phyloP scores from a whole-genome alignment of 257 asterid species.

The Anisodus tanguticus region DNA sequence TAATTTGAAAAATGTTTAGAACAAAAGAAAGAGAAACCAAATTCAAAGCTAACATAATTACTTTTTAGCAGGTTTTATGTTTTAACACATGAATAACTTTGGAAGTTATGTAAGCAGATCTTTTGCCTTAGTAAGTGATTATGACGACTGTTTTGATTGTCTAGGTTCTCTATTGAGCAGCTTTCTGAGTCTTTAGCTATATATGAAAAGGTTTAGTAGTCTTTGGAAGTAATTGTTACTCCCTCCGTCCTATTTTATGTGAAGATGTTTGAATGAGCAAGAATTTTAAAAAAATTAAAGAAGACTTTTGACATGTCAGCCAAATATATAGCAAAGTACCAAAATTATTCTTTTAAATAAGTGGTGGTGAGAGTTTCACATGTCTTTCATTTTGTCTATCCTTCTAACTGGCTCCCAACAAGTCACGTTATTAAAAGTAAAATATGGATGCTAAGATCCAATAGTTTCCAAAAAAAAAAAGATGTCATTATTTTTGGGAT shows the following conservation, averaged over 20 bases:
- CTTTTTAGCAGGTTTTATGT: conserved; percentile 1
- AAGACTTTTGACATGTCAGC: too few species aligned
- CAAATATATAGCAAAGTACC: too few species aligned
- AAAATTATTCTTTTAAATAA: too few species aligned
- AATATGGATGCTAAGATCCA: not conserved
- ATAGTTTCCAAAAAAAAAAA: not conserved
- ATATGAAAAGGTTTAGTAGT: not conserved
- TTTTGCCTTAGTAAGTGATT: not conserved
- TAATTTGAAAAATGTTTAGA: not conserved
- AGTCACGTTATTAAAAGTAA: not conserved
- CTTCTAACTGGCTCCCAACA: not conserved
- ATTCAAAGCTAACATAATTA: not conserved
- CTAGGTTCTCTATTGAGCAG: not conserved
- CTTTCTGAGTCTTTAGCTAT: not conserved
- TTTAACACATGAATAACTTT: not conserved
- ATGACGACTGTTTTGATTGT: not conserved
- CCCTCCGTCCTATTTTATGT: too few species aligned
- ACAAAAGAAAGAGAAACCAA: conserved; percentile 7
- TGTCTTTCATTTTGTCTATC: not conserved
- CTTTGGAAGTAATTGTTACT: not conserved
- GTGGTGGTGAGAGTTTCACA: too few species aligned
- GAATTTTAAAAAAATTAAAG: too few species aligned
- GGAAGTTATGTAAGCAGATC: not conserved
- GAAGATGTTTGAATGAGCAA: too few species aligned
- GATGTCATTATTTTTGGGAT: not conserved